Evolutionary conservation across 345 rosid species (phyloP).

Genomic region (Geranium brycei): DNA sequence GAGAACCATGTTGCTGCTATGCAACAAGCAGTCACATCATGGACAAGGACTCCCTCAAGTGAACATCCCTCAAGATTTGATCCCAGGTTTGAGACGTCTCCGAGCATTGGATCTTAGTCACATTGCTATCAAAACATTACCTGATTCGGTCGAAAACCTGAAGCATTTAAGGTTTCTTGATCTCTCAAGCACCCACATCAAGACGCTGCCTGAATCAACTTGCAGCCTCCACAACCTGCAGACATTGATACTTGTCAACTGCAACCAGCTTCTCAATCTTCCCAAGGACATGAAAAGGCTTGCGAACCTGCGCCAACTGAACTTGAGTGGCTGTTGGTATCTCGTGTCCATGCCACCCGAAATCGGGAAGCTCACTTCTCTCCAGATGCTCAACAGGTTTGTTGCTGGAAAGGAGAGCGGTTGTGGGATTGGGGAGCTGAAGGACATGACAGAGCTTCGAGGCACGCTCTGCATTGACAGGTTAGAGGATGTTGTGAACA

Average conservation of each 20-base stretch:
- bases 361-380: constrained; percentile 9
- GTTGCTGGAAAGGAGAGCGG: constrained; percentile 8
- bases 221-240: constrained; percentile 14
- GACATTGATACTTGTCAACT: constrained; percentile 9
- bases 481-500: constrained; percentile 7
- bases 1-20: constrained; percentile 11
- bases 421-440: constrained; percentile 10
- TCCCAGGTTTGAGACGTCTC: constrained; percentile 4
- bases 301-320: constrained; percentile 9
- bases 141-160: constrained; percentile 6
- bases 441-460: constrained; percentile 13
- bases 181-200: constrained; percentile 10
- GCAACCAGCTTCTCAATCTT: constrained; percentile 7
- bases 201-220: constrained; percentile 10
- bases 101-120: constrained; percentile 14
- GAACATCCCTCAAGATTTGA: constrained; percentile 3
- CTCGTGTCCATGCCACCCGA: constrained; percentile 12
- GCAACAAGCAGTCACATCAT: background rate
- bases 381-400: constrained; percentile 13
- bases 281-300: constrained; percentile 8
- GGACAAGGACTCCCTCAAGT: background rate
- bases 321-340: constrained; percentile 14
- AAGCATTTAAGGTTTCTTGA: constrained; percentile 13
- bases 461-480: constrained; percentile 12
- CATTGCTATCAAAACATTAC: constrained; percentile 2